Base-by-base conservation (phyloP, 2,329 filamentous ascomycete genomes). In the Albifimbria verrucaria region DNA sequence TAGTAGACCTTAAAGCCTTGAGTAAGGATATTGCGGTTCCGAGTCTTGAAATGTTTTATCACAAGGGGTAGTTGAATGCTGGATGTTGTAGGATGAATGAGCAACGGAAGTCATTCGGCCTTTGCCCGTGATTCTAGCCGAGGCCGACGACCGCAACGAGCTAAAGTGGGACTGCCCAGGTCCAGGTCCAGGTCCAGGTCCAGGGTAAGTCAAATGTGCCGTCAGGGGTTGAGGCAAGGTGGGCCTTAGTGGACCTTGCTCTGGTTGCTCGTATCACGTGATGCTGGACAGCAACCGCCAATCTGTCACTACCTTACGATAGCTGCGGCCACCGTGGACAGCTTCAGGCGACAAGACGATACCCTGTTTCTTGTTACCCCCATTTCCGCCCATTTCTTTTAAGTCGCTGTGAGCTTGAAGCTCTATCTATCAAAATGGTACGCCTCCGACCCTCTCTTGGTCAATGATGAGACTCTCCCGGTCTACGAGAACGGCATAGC, bases 311-410 rank as follows among this genome's bases (percentile, higher is more conserved):
- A 62, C 55, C 59, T 39, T 52, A 58, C 61, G 58, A 52, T 48
- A 24, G 36, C 55, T 51, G 52, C 55, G 52, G 50, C 55, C 42
- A 51, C 25, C 49, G 49, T 58, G 44, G 17, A 52, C 54, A 64
- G 62, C 62, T 65, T 55, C 43, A 58, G 59, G 53, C 32, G 51
- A 51, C 56, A 62, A 59, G 59, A 59, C 56, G 61, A 54, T 62
- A 65, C 65, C 61, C 62, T 65, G 60, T 65, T 60, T 61, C 65
- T 55, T 57, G 52, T 56, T 55, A 62, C 60, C 53, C 55, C 54
- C 50, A 54, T 54, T 52, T 50, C 51, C 57, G 45, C 50, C 51
- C 52, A 48, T 56, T 49, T 45, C 52, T 50, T 50, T 48, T 54
- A n/a, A 54, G 57, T 52, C 17, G 56, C 55, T 54, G 49, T 49